Percentiles rank a stretch among this genome's conserved stretches.
phyloP scores from a whole-genome alignment of 108 stramenopile species.

The Nitzschia putrida region DNA sequence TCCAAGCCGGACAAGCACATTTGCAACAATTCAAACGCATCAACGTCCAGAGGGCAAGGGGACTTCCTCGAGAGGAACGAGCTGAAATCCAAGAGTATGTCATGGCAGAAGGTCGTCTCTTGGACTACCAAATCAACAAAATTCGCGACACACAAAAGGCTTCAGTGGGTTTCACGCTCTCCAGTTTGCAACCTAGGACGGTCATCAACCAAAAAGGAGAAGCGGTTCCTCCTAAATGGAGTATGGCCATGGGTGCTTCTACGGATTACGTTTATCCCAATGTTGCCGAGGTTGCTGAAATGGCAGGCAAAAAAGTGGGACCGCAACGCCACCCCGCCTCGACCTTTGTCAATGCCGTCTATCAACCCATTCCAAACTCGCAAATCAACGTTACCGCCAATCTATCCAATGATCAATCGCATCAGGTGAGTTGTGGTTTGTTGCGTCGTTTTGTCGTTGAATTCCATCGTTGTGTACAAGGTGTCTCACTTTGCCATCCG shows the following conservation, averaged over 20 bases:
- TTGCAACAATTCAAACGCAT: slow-evolving; percentile 17
- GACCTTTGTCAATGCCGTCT: slow-evolving; percentile 34
- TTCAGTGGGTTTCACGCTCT: slow-evolving; percentile 36
- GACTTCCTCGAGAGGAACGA: slow-evolving; percentile 20
- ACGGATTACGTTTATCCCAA: slow-evolving; percentile 36
- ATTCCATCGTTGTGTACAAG: neutral
- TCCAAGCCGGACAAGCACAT: slow-evolving; percentile 26
- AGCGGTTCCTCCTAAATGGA: slow-evolving; percentile 33
- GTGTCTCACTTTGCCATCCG: neutral
- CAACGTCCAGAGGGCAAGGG: neutral
- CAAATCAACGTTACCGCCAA: slow-evolving; percentile 40
- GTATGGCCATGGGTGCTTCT: slow-evolving; percentile 37
- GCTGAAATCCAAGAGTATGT: slow-evolving; percentile 16
- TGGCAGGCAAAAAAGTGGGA: slow-evolving; percentile 24
- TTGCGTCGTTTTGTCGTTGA: neutral
- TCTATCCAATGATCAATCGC: slow-evolving; percentile 34
- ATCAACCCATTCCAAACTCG: slow-evolving; percentile 31
- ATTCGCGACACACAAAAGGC: slow-evolving; percentile 35
- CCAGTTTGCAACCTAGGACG: slow-evolving; percentile 19
- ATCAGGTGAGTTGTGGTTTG: slow-evolving; percentile 19
- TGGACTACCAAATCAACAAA: slow-evolving; percentile 40
- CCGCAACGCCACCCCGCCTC: slow-evolving; percentile 32
- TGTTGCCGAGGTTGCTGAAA: slow-evolving; percentile 16
- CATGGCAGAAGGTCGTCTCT: slow-evolving; percentile 27
- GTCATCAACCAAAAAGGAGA: neutral